Evolutionary conservation across 2,329 filamentous ascomycete genomes (phyloP).

Genomic region (Aureobasidium uvarum): DNA sequence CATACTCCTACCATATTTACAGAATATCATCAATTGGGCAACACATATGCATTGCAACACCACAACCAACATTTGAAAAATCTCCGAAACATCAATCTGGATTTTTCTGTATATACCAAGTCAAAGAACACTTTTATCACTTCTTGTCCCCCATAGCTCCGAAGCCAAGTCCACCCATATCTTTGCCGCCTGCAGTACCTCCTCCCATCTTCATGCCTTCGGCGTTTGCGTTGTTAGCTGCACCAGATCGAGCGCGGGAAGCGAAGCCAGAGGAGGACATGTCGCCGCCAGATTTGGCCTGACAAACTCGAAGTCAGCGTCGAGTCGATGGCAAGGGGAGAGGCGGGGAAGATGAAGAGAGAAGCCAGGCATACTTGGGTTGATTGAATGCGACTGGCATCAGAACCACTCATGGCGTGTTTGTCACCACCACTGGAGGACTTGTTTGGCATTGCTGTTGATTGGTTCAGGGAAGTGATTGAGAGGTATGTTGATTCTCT

Average conservation of each 20-base stretch:
- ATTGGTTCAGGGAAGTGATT: neutral
- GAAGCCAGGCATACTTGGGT: neutral
- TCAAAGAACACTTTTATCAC: too few relatives aligned
- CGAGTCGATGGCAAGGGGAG: neutral
- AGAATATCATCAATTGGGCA: too few relatives aligned
- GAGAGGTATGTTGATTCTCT: neutral
- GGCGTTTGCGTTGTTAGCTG: neutral
- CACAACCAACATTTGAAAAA: neutral
- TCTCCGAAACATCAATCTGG: neutral
- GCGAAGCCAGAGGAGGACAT: slow-evolving; percentile 9
- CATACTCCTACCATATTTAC: too few relatives aligned
- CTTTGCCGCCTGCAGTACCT: neutral
- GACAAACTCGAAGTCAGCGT: neutral
- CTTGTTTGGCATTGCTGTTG: neutral
- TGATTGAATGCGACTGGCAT: neutral
- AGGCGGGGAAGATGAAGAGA: neutral
- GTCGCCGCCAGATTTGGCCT: neutral
- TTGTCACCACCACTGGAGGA: neutral
- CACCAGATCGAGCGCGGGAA: neutral
- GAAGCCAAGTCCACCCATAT: neutral
- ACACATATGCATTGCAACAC: neutral
- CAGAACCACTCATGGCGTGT: neutral
- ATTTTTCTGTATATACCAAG: neutral
- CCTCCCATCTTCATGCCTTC: neutral
- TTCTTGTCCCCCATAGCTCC: neutral